Base-by-base conservation (phyloP, 1,139 yeast genomes). In the Candida frijolesensis region DNA sequence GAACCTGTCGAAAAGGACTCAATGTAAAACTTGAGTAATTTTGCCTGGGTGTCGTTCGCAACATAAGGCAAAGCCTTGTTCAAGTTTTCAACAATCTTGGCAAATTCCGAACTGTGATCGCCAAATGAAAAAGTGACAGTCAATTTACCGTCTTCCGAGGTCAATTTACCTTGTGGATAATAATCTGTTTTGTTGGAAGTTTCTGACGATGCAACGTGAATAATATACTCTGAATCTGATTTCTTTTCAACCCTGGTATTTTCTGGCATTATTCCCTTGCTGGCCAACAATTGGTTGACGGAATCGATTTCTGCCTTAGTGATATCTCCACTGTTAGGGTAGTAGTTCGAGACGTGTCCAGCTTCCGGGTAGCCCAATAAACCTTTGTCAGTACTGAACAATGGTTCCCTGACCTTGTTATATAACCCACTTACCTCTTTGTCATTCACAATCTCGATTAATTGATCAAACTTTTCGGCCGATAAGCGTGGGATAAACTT, bases 1-100 rank as follows among this genome's bases (percentile, higher is more conserved):
- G 94, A 85, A 30, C 97, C 97, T 10, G 94, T 84, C 57, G 77
- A 68, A 69, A 90, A 90, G 3, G 95, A 82, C 47, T 82, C 81
- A 53, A 83, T 79, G 64, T 90, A 90, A 49, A 79, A 74, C 9
- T 75, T 79, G 30, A 89, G 66, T 89, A 89, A 84, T 51, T 78
- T 74, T 12, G 58, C 64, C 66, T 90, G 96, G 27, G 83, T 85
- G 39, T 83, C 88, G 64, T 89, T 89, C 47, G 95, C 91, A 18
- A 84, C 89, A 62, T 77, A 73, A 50, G 81, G 72, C 54, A 71
- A 71, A 0, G 96, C 96, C 51, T 76, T 65, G 40, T 69, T 65
- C 52, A 90, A 71, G 59, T 82, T 78, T 38, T 76, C 71, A 10
- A 80, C 85, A 56, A 90, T 83, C 42, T 79, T 63, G 8, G 61